Base-by-base conservation (phyloP, 345 rosid species). In the Brassica incana region DNA sequence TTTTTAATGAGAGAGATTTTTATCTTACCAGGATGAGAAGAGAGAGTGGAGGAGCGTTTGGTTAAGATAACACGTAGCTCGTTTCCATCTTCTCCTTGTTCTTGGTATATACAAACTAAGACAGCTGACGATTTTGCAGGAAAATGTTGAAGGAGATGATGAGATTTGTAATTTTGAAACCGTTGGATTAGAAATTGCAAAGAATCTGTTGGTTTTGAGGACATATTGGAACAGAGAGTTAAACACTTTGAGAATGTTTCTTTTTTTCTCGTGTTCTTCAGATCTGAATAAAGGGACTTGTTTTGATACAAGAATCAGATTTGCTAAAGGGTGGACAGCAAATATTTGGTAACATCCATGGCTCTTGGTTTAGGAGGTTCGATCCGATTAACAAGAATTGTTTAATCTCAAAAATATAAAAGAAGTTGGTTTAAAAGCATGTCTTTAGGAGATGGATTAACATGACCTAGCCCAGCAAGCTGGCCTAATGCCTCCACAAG, bases 101-200 rank as follows among this genome's bases (percentile, higher is more conserved):
- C 93, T 85, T 83, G 78, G 67, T 86, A 87, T n/a, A 89, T 74
- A 77, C 91, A 87, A 58, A 87, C 76, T 45, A 89, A 83, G 50
- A 87, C 89, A 16, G 90, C 88, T 8, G 93, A 69, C 36, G 79
- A 62, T 62, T 63, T 80, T 69, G 78, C 60, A 50, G 83, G 50
- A 27, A 63, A 12, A 35, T 74, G 58, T 52, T 64, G 66, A 62
- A 27, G 35, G 50, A 2, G 65, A 7, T 68, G n/a, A 50, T 69
- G n/a, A 63, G 78, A 10, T 35, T 80, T 52, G 75, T 74, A 52
- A 15, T 45, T 48, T 27, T 74, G 45, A 25, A 74, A 61, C 66
- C 61, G 54, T 74, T 69, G 71, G 75, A 74, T 74, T 20, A 80
- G 66, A n/a, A 10, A 69, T 36, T 80, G 75, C 35, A 80, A 25